These are phyloP conservation scores for Trichosporon inkin DNA, from an alignment of 1,284 basidiomycete genomes.

Conservation along the genomic window DNA sequence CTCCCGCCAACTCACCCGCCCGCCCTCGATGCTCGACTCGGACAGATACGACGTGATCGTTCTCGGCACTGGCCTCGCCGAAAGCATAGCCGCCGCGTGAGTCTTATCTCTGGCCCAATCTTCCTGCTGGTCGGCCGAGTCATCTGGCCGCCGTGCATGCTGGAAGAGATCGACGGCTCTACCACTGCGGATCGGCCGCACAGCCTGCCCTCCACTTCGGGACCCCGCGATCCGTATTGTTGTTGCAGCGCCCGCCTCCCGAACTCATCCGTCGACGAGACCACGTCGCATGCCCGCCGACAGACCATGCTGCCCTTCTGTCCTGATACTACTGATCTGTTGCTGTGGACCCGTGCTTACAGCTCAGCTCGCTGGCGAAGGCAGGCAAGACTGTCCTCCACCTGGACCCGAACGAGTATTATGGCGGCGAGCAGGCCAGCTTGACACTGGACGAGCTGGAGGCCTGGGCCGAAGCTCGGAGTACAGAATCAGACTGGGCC, in stretches of 20 bases:
- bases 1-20: conserved; percentile 5
- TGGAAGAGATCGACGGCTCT: neutral
- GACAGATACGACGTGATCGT: conserved; percentile 71
- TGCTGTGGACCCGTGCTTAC: neutral
- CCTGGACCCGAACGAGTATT: conserved; percentile 77
- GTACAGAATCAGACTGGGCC: neutral
- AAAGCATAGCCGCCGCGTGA: conserved; percentile 86
- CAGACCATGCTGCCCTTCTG: neutral
- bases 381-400: conserved; percentile 82
- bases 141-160: neutral
- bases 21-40: conserved; percentile 32
- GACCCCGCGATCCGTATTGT: conserved; percentile 1
- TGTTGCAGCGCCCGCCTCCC: neutral
- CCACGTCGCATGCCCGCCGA: neutral
- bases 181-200: neutral
- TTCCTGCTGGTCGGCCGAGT: neutral
- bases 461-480: conserved; percentile 54
- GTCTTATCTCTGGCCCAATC: conserved; percentile 38
- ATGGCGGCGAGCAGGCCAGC: conserved; percentile 77
- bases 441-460: conserved; percentile 75
- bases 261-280: neutral
- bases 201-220: neutral
- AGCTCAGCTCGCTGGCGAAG: conserved; percentile 72
- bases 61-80: conserved; percentile 78
- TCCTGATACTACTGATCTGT: neutral